phyloP scores from a whole-genome alignment of 2,329 filamentous ascomycete genomes.

The Chaetomium sp. region DNA sequence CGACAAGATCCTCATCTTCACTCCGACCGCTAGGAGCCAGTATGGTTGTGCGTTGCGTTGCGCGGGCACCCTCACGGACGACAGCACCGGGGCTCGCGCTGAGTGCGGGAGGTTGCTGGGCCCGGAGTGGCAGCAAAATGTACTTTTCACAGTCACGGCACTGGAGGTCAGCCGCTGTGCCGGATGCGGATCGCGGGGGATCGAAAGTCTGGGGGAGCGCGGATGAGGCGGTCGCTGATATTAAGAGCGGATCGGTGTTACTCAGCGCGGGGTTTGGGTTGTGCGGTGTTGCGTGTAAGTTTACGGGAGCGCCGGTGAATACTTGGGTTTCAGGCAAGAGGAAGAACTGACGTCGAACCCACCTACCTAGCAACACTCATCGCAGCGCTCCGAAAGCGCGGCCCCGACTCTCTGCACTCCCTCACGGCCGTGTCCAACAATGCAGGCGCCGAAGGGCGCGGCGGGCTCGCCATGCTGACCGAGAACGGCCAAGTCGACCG shows the following conservation, averaged over 20 bases:
- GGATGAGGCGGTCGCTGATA: constrained; percentile 62
- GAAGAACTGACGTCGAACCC: background rate
- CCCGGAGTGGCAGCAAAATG: background rate
- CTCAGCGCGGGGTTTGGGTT: constrained; percentile 78
- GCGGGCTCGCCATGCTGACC: constrained; percentile 62
- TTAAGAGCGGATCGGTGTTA: constrained; percentile 63
- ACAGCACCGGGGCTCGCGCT: too few species aligned
- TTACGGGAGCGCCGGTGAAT: background rate
- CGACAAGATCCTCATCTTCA: too few species aligned
- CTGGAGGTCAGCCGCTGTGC: constrained; percentile 12
- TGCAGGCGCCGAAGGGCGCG: constrained; percentile 61
- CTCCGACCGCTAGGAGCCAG: too few species aligned
- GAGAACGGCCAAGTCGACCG: constrained; percentile 64
- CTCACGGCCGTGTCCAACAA: constrained; percentile 78
- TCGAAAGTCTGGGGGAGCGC: constrained; percentile 50
- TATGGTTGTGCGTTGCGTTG: too few species aligned
- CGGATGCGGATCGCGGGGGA: constrained; percentile 25
- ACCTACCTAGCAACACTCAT: constrained; percentile 51
- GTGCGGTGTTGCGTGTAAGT: constrained; percentile 63
- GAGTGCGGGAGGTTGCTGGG: too few species aligned
- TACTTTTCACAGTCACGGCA: constrained; percentile 17
- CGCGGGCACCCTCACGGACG: too few species aligned
- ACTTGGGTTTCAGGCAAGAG: background rate
- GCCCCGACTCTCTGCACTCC: constrained; percentile 54
- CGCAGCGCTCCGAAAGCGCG: constrained; percentile 55